Conservation (phyloP, 2,329 filamentous ascomycete genomes). For the Sclerotiophoma versabilis region DNA sequence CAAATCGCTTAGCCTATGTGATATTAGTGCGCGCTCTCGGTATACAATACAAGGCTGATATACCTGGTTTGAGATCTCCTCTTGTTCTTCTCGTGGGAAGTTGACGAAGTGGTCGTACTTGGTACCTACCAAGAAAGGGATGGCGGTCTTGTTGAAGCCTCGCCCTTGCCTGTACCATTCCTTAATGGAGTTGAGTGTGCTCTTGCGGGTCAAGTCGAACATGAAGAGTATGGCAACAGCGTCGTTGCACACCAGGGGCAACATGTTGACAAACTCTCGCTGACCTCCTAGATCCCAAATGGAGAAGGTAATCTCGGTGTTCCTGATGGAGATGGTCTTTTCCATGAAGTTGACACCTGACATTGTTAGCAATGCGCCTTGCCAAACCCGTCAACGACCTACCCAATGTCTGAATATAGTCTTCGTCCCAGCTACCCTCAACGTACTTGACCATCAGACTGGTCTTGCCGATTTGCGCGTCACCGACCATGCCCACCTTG, state of each 20-base stretch:
- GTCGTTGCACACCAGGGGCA: constrained; percentile 98
- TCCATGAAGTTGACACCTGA: constrained; percentile 99
- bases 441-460: constrained; percentile 99
- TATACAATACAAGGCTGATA: neutral
- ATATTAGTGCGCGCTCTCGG: constrained; percentile 11
- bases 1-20: constrained; percentile 84
- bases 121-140: constrained; percentile 94
- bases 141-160: constrained; percentile 99
- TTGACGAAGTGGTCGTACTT: constrained; percentile 99
- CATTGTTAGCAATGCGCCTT: constrained; percentile 22
- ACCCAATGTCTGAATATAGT: constrained; percentile 98
- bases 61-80: constrained; percentile 97
- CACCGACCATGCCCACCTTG: constrained; percentile 99
- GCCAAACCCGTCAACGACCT: constrained; percentile 30
- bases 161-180: constrained; percentile 98
- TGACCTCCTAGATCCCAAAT: constrained; percentile 99
- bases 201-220: constrained; percentile 98
- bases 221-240: constrained; percentile 99
- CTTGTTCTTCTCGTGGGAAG: constrained; percentile 95
- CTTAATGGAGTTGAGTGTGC: constrained; percentile 98
- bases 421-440: constrained; percentile 98
- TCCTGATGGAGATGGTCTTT: constrained; percentile 98
- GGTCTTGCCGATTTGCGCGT: constrained; percentile 98
- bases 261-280: constrained; percentile 99
- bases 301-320: constrained; percentile 99